phyloP scores from a whole-genome alignment of 352 stramenopile genomes.

The Phytophthora rubi region DNA sequence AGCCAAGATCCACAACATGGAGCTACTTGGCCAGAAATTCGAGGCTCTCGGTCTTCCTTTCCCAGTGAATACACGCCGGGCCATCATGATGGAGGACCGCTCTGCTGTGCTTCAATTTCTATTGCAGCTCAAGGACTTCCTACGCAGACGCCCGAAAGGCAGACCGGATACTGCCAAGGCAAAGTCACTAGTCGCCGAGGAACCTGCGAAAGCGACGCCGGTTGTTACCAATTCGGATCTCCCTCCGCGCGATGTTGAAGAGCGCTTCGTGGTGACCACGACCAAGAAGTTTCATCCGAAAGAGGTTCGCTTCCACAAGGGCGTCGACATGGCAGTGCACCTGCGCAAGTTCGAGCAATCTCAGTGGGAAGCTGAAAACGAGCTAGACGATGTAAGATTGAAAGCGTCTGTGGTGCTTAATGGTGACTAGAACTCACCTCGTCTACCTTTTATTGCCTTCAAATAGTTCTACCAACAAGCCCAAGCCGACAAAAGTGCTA shows the following conservation, averaged over 20 bases:
- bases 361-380: conserved; percentile 64
- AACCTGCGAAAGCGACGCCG: not conserved
- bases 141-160: conserved; percentile 35
- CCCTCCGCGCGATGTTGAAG: conserved; percentile 50
- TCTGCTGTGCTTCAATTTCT: conserved; percentile 62
- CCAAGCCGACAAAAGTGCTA: conserved; percentile 28
- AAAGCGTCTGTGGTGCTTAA: no score
- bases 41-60: conserved; percentile 48
- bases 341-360: conserved; percentile 66
- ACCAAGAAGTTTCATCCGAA: conserved; percentile 50
- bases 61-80: conserved; percentile 45
- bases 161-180: conserved; percentile 17
- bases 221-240: conserved; percentile 12
- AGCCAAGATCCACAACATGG: conserved; percentile 68
- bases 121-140: conserved; percentile 63
- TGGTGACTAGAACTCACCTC: not conserved
- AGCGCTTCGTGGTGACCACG: conserved; percentile 59
- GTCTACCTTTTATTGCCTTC: not conserved
- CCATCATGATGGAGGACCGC: conserved; percentile 75
- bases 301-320: conserved; percentile 60
- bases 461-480: conserved; percentile 42
- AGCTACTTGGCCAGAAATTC: conserved; percentile 54
- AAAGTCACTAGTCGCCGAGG: conserved; percentile 10
- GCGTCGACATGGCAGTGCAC: conserved; percentile 74
- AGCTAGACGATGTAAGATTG: conserved; percentile 40